These are phyloP conservation scores for Neodidymelliopsis sp. DNA, from an alignment of 2,329 filamentous ascomycete genomes.

Conservation along the genomic window DNA sequence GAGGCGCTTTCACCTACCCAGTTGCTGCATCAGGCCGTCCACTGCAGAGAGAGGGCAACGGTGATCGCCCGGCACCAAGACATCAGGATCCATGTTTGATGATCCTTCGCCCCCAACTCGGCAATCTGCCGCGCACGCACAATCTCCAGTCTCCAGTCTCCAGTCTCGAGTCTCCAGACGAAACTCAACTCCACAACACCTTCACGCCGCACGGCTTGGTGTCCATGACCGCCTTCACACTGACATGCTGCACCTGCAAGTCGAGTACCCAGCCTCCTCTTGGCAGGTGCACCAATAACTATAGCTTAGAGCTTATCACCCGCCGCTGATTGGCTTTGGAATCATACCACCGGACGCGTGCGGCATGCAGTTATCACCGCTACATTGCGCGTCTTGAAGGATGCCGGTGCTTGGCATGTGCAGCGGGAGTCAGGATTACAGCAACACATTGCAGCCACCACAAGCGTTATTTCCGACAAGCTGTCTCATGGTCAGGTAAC, in stretches of 20 bases:
- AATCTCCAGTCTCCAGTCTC: not conserved
- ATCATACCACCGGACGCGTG: not conserved
- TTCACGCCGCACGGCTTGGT: too few relatives aligned
- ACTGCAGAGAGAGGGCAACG: not conserved
- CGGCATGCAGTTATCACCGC: slow-evolving; percentile 3
- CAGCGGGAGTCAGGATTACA: not conserved
- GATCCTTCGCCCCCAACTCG: slow-evolving; percentile 4
- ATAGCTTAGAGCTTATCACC: slow-evolving; percentile 9
- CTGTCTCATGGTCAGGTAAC: not conserved
- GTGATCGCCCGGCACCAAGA: slow-evolving; percentile 4
- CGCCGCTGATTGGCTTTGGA: slow-evolving; percentile 4
- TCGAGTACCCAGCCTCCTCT: too few relatives aligned
- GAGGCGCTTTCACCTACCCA: not conserved
- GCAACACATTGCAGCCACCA: too few relatives aligned
- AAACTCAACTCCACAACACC: not conserved
- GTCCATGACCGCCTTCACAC: not conserved
- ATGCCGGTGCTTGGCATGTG: not conserved
- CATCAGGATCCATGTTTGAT: slow-evolving; percentile 7
- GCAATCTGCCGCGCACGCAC: slow-evolving; percentile 1
- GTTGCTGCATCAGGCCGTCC: not conserved
- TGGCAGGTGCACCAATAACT: not conserved
- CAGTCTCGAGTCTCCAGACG: not conserved
- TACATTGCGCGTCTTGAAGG: slow-evolving; percentile 10
- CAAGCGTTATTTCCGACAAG: not conserved
- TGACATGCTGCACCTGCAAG: not conserved